Base-by-base conservation (phyloP, 108 stramenopile genomes). In the Aureococcus anophagefferens region DNA sequence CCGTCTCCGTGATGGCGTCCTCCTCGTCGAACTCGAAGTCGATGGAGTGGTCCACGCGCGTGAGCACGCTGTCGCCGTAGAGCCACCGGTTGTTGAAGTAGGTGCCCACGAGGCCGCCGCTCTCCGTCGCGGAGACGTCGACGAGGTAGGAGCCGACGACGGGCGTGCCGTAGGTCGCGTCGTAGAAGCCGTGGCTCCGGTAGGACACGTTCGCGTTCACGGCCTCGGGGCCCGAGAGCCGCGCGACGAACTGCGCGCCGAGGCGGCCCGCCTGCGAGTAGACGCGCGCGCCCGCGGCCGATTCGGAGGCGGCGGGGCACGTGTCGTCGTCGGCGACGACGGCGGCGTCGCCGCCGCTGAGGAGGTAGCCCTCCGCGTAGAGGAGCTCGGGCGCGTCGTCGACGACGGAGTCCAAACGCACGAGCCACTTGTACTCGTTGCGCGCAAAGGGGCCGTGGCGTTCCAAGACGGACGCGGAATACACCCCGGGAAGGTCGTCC, bases 41-140 rank as follows among this genome's bases (percentile, higher is more conserved):
- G 46, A 92, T 68, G 0, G 67, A 62, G 37, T 74, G 63, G 74
- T 91, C 91, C 17, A 89, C 77, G 9, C 89, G 75, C 32, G 67
- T 66, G 29, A 81, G 33, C n/a, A 69, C 76, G 0, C 89, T 73
- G 29, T 77, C 73, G 15, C 87, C 89, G 62, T 73, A 75, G 29
- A 88, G 80, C 90, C 88, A 88, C 4, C 88, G 76, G 69, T 91
- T 91, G 69, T 86, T 89, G 79, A 85, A 93, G 79, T 90, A 91
- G 70, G 87, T 76, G 5, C 88, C 90, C 21, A 65, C n/a, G n/a
- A 92, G 84, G 4, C 91, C 91, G 64, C 82, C 84, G 59, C 37
- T 46, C n/a, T 37, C 59, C 31, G 82, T 88, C 32, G 67, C 36
- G 35, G 64, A 64, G 30, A 89, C 84, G 33, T 76, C 69, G 44